These are phyloP conservation scores for Gnomoniopsis smithogilvyi DNA, from an alignment of 2,329 filamentous ascomycete species.

Conservation along the genomic window DNA sequence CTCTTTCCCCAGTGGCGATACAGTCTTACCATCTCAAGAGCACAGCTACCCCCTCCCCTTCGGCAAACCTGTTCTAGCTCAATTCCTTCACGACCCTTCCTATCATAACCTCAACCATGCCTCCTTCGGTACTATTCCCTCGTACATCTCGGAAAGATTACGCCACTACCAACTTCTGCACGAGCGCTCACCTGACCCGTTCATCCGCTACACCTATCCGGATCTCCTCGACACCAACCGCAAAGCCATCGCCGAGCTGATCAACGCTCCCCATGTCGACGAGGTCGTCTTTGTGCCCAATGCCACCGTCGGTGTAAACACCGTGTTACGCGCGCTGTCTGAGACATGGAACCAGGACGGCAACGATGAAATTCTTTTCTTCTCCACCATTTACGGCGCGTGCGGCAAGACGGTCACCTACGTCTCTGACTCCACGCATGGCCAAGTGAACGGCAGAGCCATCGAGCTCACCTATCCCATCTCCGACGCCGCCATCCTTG, in stretches of 20 bases:
- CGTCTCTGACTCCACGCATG: constrained; percentile 62
- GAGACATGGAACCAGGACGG: constrained; percentile 60
- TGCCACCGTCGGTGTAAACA: constrained; percentile 75
- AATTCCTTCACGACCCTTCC: constrained; percentile 67
- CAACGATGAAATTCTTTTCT: constrained; percentile 75
- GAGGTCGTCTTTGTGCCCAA: constrained; percentile 78
- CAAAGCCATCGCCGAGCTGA: constrained; percentile 57
- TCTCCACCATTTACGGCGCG: constrained; percentile 74
- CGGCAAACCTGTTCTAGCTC: constrained; percentile 46
- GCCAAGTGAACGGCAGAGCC: constrained; percentile 41
- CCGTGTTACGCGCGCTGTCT: constrained; percentile 69
- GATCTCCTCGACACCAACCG: constrained; percentile 62
- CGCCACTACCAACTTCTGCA: constrained; percentile 62
- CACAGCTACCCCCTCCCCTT: constrained; percentile 21
- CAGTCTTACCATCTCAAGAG: too few species aligned
- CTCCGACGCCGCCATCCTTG: constrained; percentile 63
- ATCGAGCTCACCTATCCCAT: constrained; percentile 67
- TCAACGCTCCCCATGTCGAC: constrained; percentile 59
- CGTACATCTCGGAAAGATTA: constrained; percentile 54
- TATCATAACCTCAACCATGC: constrained; percentile 78
- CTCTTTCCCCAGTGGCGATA: neutral
- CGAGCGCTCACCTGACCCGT: constrained; percentile 71
- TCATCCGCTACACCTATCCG: constrained; percentile 68
- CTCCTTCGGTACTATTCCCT: constrained; percentile 77
- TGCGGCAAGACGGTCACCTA: constrained; percentile 72